A percentile compares a stretch with the other conserved stretches of the same genome.
These are phyloP conservation scores for Lagenidium sp. DNA, from an alignment of 352 stramenopile genomes.

Conservation along the genomic window DNA sequence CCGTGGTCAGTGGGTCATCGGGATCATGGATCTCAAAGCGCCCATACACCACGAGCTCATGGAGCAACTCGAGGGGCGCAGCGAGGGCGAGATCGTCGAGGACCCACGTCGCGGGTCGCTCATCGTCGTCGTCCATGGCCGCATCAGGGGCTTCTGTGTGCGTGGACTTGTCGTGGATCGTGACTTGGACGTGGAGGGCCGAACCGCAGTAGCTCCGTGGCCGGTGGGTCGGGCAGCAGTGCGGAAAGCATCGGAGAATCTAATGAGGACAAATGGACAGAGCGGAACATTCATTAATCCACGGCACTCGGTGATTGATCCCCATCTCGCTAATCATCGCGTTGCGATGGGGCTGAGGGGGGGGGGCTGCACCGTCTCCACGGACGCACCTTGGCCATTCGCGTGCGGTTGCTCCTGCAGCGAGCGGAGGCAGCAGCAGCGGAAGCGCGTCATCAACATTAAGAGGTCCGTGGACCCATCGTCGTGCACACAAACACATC, in stretches of 20 bases:
- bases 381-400: constrained; percentile 36
- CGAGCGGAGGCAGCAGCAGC: neutral
- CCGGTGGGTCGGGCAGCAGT: constrained; percentile 40
- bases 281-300: neutral
- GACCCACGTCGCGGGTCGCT: neutral
- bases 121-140: neutral
- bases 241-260: constrained; percentile 49
- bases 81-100: constrained; percentile 1
- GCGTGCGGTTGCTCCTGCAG: constrained; percentile 25
- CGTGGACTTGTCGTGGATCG: neutral
- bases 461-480: neutral
- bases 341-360: neutral
- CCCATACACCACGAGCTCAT: constrained; percentile 16
- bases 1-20: constrained; percentile 6
- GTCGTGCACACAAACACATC: neutral
- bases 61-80: neutral
- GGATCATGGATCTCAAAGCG: constrained; percentile 27
- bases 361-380: too few relatives aligned
- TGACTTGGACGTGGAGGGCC: constrained; percentile 22
- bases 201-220: constrained; percentile 40
- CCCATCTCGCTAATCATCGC: neutral
- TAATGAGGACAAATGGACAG: constrained; percentile 6
- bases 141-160: neutral
- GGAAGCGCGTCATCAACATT: neutral
- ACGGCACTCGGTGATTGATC: neutral